A percentile compares a stretch with the other conserved stretches of the same genome.
These are phyloP conservation scores for Sclerotinia borealis DNA, from an alignment of 2,329 filamentous ascomycete genomes.

Conservation along the genomic window DNA sequence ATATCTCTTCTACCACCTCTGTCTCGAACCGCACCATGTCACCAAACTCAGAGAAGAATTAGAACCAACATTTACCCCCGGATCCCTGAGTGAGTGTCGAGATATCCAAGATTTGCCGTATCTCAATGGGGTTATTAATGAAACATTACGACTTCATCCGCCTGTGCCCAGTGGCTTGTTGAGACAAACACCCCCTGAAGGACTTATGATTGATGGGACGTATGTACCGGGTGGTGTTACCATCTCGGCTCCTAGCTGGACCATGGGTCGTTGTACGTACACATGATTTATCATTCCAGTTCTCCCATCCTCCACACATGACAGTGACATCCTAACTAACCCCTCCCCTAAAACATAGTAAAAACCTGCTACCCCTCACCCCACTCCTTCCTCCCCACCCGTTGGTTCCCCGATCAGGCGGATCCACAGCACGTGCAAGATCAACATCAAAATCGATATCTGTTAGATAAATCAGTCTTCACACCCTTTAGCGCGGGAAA, in stretches of 20 bases:
- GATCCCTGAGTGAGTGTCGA: constrained; percentile 13
- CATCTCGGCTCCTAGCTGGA: constrained; percentile 13
- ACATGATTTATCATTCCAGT: no score
- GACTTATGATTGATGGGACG: constrained; percentile 19
- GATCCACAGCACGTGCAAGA: no score
- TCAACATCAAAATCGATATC: no score
- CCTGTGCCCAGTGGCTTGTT: constrained; percentile 21
- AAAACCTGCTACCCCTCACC: constrained; percentile 15
- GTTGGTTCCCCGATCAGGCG: constrained; percentile 25
- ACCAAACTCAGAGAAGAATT: constrained; percentile 19
- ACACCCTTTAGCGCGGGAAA: constrained; percentile 27
- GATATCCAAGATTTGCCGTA: constrained; percentile 7
- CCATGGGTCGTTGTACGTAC: constrained; percentile 17
- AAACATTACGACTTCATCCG: constrained; percentile 18
- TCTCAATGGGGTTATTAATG: constrained; percentile 21
- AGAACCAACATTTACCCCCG: neutral
- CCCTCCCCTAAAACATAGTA: neutral
- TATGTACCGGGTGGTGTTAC: constrained; percentile 16
- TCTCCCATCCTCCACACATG: no score
- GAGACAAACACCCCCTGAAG: constrained; percentile 34
- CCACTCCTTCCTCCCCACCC: constrained; percentile 31
- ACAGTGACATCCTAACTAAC: no score
- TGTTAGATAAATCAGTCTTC: constrained; percentile 25
- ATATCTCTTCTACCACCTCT: constrained; percentile 36
- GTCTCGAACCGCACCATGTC: constrained; percentile 12